Percentiles rank a stretch among this genome's conserved stretches.
phyloP scores from a whole-genome alignment of 73 alveolate species.

The Paramecium sexaurelia region DNA sequence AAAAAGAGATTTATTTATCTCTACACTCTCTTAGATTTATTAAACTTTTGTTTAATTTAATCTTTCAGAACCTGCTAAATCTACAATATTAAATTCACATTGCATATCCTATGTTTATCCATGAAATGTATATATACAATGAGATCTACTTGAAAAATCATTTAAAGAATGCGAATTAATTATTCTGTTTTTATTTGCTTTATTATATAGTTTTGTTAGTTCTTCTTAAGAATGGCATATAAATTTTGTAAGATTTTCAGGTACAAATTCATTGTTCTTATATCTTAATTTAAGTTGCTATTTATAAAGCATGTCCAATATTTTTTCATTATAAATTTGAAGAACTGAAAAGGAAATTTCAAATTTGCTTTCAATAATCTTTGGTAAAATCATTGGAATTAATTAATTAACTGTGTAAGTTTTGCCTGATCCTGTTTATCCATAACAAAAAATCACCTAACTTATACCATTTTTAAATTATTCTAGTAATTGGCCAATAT shows the following conservation, averaged over 20 bases:
- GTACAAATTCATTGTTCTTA: neutral
- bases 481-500: neutral
- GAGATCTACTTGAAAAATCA: conserved; percentile 93
- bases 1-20: conserved; percentile 92
- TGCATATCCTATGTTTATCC: conserved; percentile 81
- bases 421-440: conserved; percentile 18
- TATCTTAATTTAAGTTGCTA: neutral
- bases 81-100: conserved; percentile 94
- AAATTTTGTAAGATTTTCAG: neutral
- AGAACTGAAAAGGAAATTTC: neutral
- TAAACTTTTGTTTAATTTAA: conserved; percentile 89
- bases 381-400: neutral
- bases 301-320: conserved; percentile 16
- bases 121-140: conserved; percentile 91
- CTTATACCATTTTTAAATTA: conserved; percentile 14
- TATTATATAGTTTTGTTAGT: neutral
- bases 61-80: conserved; percentile 98
- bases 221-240: conserved; percentile 2
- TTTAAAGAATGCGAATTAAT: conserved; percentile 93
- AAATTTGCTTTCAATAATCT: neutral
- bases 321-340: conserved; percentile 7
- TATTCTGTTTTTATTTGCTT: conserved; percentile 77
- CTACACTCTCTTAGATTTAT: conserved; percentile 92
- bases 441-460: conserved; percentile 13
- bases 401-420: conserved; percentile 8